phyloP scores from a whole-genome alignment of 176 grass and related monocot species.

The Rhynchospora tenuis region DNA sequence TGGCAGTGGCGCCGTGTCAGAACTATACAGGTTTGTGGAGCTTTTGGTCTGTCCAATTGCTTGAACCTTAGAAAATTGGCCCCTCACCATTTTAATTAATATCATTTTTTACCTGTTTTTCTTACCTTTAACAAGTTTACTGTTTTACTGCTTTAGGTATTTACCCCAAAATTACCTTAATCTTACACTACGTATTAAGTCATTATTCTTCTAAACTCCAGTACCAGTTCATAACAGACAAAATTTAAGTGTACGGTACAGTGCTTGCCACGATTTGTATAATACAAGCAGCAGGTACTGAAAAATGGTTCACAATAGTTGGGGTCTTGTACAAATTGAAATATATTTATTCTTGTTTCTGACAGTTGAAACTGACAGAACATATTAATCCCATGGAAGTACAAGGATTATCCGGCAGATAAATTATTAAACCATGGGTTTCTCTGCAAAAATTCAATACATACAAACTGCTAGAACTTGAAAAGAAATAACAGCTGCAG shows the following conservation, averaged over 20 bases:
- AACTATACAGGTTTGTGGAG: slow-evolving; percentile 45
- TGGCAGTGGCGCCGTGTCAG: slow-evolving; percentile 96
- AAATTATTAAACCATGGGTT: neutral
- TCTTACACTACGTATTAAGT: neutral
- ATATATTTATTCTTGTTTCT: neutral
- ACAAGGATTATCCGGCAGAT: neutral
- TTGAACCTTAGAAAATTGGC: neutral
- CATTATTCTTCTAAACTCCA: neutral
- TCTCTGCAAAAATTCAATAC: neutral
- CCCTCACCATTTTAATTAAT: neutral
- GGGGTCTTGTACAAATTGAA: neutral
- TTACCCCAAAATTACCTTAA: neutral
- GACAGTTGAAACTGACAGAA: neutral
- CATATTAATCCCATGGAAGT: neutral
- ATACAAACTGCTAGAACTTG: neutral
- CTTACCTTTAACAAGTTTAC: neutral
- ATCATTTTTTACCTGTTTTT: neutral
- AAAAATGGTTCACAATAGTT: neutral
- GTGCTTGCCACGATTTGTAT: neutral
- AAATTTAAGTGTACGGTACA: neutral
- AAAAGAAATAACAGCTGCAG: neutral
- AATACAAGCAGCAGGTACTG: neutral
- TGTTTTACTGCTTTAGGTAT: neutral
- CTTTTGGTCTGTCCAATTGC: neutral
- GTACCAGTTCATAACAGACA: neutral